Evolutionary conservation across 2,329 filamentous ascomycete species (phyloP), one percentile per base, ranked within the genome.

Genomic region (Fusarium illudens): DNA sequence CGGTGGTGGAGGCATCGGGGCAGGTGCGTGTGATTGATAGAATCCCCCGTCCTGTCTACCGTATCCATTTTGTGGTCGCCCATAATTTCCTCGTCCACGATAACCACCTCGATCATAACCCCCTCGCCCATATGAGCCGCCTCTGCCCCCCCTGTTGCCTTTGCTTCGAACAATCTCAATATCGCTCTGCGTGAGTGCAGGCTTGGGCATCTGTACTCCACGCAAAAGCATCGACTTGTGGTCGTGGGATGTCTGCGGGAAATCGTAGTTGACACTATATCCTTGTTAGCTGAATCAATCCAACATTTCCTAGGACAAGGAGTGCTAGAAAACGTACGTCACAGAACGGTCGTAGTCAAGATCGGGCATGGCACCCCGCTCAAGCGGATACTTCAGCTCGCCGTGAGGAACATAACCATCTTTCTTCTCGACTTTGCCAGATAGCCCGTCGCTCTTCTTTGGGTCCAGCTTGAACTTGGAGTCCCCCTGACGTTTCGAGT

Each of bases 171-270:
- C 86, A 8, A 87, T 84, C 67, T 94, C 90, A 56, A 95, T 88
- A 74, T 97, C 94, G 61, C 86, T 87, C 32, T 87, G 85, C 60
- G 92, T 91, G 1, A 99, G 86, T 10, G 89, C 90, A 2, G 92
- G 88, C 2, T 85, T 81, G 5, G 92, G 88, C 59, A 94, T 85
- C 72, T 90, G 89, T 36, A 94, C 89, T 12, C 96, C 96, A 3
- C 93, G 90, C 33, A 99, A 85, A 13, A 99, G 86, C 92, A 97
- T 96, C 6, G 94, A 97, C 77, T 97, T 97, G 81, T 99, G 96
- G 5, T 88, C 83, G 72, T 92, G 87, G 10, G 83, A 84, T 17
- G 88, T 88, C 37, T 86, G 84, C 0, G 95, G 94, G 80, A 97
- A 91, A 44, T 93, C 89, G 76, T 96, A 99, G 74, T 92, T 84